Percentiles rank a stretch among this genome's conserved stretches.
Conservation (phyloP, 495 filamentous ascomycete species). For the Lasiosphaeriaceae sp. region DNA sequence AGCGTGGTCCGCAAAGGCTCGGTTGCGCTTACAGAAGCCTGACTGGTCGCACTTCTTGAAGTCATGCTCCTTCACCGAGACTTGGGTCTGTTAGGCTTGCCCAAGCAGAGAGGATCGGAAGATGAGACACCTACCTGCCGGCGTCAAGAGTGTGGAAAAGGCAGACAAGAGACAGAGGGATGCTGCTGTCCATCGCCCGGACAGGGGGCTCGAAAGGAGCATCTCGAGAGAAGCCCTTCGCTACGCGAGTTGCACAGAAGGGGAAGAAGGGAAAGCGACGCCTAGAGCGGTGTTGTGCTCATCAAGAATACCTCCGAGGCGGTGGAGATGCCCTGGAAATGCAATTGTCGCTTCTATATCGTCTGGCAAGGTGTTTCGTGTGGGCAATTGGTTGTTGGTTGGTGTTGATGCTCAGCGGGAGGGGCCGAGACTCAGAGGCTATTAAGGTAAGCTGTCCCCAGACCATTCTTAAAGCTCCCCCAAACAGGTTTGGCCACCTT, state of each 20-base stretch:
- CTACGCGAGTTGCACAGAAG: constrained; percentile 1
- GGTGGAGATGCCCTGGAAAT: constrained; percentile 8
- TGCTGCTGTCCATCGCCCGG: constrained; percentile 53
- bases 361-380: neutral
- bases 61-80: constrained; percentile 85
- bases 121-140: constrained; percentile 41
- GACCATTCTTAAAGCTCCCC: neutral
- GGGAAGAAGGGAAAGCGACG: constrained; percentile 10
- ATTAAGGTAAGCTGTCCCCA: neutral
- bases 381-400: neutral
- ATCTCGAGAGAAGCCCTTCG: constrained; percentile 28
- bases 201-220: constrained; percentile 42
- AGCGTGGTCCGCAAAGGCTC: constrained; percentile 78
- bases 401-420: neutral
- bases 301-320: constrained; percentile 19
- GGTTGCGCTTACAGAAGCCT: constrained; percentile 93
- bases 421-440: neutral
- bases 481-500: constrained; percentile 22
- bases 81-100: constrained; percentile 40
- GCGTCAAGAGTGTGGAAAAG: constrained; percentile 42
- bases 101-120: neutral
- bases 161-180: constrained; percentile 45
- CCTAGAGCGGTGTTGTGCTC: constrained; percentile 9
- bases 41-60: constrained; percentile 96
- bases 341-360: neutral